Conservation (phyloP, 805 yeast genomes). For the Metschnikowia colocasiae region DNA sequence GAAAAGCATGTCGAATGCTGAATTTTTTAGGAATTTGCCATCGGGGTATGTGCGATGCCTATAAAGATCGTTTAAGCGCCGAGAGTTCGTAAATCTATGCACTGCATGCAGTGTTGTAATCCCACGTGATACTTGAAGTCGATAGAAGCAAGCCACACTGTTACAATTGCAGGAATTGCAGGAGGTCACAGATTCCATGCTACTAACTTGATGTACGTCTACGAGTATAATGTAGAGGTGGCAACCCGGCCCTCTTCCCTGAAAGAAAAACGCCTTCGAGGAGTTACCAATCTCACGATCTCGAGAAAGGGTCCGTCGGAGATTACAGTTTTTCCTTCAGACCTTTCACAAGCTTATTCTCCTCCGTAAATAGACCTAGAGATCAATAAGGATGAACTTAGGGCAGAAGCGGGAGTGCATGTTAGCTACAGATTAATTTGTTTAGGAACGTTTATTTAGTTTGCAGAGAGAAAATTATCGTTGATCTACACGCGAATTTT, state of each 20-base stretch:
- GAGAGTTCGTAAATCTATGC: no score
- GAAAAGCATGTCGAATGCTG: conserved; percentile 4
- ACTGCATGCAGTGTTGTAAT: conserved; percentile 3
- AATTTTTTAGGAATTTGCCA: neutral
- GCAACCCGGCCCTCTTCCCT: conserved; percentile 13
- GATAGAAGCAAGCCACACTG: neutral
- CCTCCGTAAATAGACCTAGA: conserved; percentile 21
- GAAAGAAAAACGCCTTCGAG: conserved; percentile 12
- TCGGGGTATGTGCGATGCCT: neutral
- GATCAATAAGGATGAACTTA: conserved; percentile 19
- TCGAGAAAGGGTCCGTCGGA: conserved; percentile 15
- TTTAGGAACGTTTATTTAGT: neutral
- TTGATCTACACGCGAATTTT: conserved; percentile 8
- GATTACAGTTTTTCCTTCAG: conserved; percentile 17
- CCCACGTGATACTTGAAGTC: conserved; percentile 7
- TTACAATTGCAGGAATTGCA: neutral
- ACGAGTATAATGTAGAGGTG: conserved; percentile 12
- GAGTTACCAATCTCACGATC: conserved; percentile 19
- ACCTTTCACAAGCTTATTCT: conserved; percentile 19
- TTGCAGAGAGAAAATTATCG: no score
- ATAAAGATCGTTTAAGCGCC: neutral
- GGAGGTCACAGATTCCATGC: neutral
- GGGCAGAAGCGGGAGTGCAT: conserved; percentile 25
- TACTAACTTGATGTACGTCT: neutral
- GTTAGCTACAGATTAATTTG: neutral